Conservation (phyloP, 176 grass and related monocot species). For the Luzula sylvatica region DNA sequence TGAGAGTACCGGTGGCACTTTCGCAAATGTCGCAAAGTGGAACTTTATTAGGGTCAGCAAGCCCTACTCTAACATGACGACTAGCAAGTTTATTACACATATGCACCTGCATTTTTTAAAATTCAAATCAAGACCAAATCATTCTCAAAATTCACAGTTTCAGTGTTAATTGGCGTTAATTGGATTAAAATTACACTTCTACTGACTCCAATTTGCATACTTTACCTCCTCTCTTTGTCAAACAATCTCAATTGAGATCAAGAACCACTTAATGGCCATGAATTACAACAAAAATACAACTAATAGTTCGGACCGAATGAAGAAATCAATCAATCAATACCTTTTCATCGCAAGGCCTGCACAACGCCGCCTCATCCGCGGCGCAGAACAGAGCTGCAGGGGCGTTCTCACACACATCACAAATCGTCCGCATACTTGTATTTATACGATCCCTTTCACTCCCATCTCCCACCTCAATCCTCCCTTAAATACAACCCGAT, state of each 20-base stretch:
- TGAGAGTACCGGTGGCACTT: constrained; percentile 61
- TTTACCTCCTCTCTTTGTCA: too few species aligned
- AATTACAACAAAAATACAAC: too few species aligned
- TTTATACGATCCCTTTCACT: not conserved
- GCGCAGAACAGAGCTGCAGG: constrained; percentile 89
- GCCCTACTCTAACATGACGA: constrained; percentile 95
- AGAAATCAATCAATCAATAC: constrained; percentile 17
- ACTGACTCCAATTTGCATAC: too few species aligned
- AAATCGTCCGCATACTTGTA: constrained; percentile 73
- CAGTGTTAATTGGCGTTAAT: not conserved
- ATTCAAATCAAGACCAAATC: not conserved
- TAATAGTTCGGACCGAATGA: not conserved
- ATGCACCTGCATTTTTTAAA: constrained; percentile 55
- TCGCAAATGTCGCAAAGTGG: constrained; percentile 94
- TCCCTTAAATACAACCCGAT: too few species aligned
- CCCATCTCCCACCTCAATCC: not conserved
- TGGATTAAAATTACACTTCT: not conserved
- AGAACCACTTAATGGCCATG: not conserved
- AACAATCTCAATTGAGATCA: not conserved
- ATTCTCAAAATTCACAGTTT: not conserved
- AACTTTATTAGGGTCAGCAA: constrained; percentile 81
- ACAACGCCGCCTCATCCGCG: constrained; percentile 92
- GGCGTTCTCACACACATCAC: constrained; percentile 93
- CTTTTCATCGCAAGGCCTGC: constrained; percentile 86
- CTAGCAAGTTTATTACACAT: constrained; percentile 99